These are phyloP conservation scores for Scenedesmus sp. DNA, from an alignment of 163 green algal species.

Conservation along the genomic window DNA sequence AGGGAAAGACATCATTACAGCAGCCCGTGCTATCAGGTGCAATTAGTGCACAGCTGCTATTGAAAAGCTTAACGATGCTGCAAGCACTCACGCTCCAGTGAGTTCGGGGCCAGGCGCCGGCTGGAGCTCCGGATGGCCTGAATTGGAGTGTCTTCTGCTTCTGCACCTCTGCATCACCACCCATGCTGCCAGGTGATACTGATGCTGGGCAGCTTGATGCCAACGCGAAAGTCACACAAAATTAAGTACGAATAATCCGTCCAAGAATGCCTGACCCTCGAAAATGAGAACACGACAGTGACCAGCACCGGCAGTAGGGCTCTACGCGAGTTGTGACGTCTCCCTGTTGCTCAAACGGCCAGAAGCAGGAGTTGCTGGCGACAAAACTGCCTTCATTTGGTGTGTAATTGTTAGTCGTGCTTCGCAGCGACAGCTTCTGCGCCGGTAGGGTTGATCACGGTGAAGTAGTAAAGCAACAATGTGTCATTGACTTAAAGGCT, in stretches of 20 bases:
- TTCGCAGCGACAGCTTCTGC: not conserved
- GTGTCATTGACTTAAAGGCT: not conserved
- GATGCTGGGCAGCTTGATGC: not conserved
- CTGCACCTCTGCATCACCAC: not conserved
- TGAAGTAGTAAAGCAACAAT: not conserved
- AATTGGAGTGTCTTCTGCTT: constrained; percentile 64
- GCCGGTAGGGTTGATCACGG: constrained; percentile 1
- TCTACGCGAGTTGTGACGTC: not conserved
- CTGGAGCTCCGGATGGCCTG: constrained; percentile 71
- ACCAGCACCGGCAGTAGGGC: not conserved
- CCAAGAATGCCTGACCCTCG: not conserved
- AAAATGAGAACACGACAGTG: not conserved
- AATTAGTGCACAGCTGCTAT: not conserved
- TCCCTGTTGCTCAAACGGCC: too few relatives aligned
- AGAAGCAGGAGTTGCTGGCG: too few relatives aligned
- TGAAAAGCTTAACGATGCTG: not conserved
- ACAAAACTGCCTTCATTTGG: not conserved
- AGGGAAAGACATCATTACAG: constrained; percentile 21
- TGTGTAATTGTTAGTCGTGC: not conserved
- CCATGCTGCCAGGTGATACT: not conserved
- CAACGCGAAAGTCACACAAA: too few relatives aligned
- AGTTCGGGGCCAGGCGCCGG: constrained; percentile 75
- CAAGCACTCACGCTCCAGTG: constrained; percentile 78
- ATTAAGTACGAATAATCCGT: too few relatives aligned
- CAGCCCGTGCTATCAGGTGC: constrained; percentile 23